Evolutionary conservation across 768 basidiomycete genomes (phyloP).

Genomic region (Candolleomyces eurysporus): DNA sequence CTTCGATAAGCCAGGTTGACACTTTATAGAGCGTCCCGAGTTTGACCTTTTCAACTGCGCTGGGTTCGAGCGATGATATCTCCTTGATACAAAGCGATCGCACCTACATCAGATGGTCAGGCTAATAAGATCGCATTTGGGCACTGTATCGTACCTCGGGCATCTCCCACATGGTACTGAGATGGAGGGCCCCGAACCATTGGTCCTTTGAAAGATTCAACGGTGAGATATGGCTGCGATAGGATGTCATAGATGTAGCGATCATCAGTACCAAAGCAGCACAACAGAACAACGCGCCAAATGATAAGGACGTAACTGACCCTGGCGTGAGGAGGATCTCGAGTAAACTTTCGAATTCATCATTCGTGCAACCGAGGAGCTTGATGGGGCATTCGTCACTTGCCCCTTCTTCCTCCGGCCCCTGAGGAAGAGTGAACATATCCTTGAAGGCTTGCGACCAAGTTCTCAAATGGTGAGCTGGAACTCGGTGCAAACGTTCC

Average conservation of each 20-base stretch:
- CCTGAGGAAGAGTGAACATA: slow-evolving; percentile 6
- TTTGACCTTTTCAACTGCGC: background rate
- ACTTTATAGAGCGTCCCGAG: background rate
- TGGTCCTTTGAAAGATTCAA: background rate
- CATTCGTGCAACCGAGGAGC: background rate
- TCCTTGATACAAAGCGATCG: background rate
- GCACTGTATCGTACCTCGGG: background rate
- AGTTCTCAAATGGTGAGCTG: background rate
- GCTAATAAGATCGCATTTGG: background rate
- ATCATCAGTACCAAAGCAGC: background rate
- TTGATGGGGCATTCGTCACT: background rate
- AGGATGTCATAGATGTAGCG: too few relatives aligned
- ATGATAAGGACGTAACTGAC: background rate
- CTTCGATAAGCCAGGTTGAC: background rate
- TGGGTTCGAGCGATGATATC: background rate
- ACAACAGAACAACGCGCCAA: background rate
- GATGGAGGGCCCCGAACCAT: background rate
- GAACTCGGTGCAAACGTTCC: background rate
- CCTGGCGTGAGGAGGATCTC: background rate
- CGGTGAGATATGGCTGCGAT: background rate
- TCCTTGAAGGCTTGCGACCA: slow-evolving; percentile 2
- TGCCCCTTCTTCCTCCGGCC: background rate
- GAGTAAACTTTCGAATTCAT: slow-evolving; percentile 1
- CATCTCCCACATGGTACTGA: slow-evolving; percentile 4
- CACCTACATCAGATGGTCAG: background rate